A percentile compares a stretch with the other conserved stretches of the same genome.
Conservation (phyloP, 2,329 filamentous ascomycete genomes). For the Penicillium griseofulvum region DNA sequence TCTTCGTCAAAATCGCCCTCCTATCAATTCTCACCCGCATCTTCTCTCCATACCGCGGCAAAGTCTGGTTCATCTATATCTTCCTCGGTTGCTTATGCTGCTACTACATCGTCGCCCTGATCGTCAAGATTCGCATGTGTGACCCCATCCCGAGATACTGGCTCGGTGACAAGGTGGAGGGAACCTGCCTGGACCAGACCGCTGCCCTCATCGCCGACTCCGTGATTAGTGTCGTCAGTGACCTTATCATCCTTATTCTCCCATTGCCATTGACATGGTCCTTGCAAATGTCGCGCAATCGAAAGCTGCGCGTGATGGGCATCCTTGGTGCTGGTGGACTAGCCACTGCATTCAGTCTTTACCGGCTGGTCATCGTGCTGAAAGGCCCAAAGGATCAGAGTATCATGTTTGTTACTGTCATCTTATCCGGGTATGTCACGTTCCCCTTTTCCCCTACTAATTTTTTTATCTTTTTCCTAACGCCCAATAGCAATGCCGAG, state of each 20-base stretch:
- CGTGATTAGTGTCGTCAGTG: conserved; percentile 39
- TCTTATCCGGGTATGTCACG: conserved; percentile 38
- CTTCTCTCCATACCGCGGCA: conserved; percentile 36
- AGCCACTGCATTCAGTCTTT: conserved; percentile 40
- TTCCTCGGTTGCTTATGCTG: conserved; percentile 33
- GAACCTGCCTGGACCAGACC: conserved; percentile 37
- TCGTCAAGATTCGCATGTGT: conserved; percentile 42
- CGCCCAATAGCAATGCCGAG: conserved; percentile 35
- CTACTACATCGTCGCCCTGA: conserved; percentile 38
- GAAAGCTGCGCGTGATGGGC: conserved; percentile 39
- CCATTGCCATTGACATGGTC: conserved; percentile 41
- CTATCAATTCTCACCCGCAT: conserved; percentile 40
- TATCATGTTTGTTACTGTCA: conserved; percentile 36
- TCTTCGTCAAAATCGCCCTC: conserved; percentile 39
- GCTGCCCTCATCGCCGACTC: conserved; percentile 40
- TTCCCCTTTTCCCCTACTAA: no score
- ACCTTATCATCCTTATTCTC: conserved; percentile 37
- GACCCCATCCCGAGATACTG: conserved; percentile 38
- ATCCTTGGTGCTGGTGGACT: conserved; percentile 40
- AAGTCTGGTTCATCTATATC: conserved; percentile 36
- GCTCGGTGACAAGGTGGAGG: conserved; percentile 21
- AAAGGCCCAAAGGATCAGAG: conserved; percentile 34
- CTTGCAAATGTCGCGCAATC: conserved; percentile 38
- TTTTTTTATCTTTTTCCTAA: neutral
- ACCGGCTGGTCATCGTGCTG: conserved; percentile 38